Evolutionary conservation across 2,329 filamentous ascomycete species (phyloP), one percentile per base, ranked within the genome.

Genomic region (Fusarium sp.): DNA sequence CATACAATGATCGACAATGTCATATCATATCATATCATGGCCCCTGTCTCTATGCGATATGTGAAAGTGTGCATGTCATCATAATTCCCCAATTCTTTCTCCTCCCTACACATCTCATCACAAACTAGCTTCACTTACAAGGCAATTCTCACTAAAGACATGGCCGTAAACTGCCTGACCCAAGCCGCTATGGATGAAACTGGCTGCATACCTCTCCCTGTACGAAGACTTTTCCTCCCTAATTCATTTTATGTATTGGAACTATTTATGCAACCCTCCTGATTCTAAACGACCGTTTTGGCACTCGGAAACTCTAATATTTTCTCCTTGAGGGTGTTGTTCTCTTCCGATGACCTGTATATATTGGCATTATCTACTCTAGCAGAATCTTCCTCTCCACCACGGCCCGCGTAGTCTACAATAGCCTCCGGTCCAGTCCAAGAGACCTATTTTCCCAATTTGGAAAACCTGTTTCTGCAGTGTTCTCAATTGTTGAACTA

Each of bases 341-440:
- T 47, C 45, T 57, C 55, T 29, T 31, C 44, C 17, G 41, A 42
- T 38, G 33, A 38, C 31, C 17, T n/a, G 14, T 41, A 25, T 31
- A 11, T 42, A 10, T 27, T 52, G 22, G 29, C 29, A 50, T 50
- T 33, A 35, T 33, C 46, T 38, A 18, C 22, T 52, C 49, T n/a
- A 52, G 49, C 27, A 41, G 56, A 39, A 13, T 49, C 45, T 31
- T 27, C 2, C 61, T 67, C 65, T 70, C 69, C 70, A 59, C 69
- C 39, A 66, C 60, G 69, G 59, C 60, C 69, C 69, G 69, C 47
- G 50, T 25, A 65, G 50, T 60, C 49, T 55, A 35, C 39, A 47
- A 67, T 46, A 56, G 39, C 45, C 45, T 22, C 39, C 42, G 20
- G 14, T 33, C 15, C 10, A 46, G n/a, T 29, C 29, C 46, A 49